Evolutionary conservation across 2,329 filamentous ascomycete genomes (phyloP).

Genomic region (Colletotrichum lupini): DNA sequence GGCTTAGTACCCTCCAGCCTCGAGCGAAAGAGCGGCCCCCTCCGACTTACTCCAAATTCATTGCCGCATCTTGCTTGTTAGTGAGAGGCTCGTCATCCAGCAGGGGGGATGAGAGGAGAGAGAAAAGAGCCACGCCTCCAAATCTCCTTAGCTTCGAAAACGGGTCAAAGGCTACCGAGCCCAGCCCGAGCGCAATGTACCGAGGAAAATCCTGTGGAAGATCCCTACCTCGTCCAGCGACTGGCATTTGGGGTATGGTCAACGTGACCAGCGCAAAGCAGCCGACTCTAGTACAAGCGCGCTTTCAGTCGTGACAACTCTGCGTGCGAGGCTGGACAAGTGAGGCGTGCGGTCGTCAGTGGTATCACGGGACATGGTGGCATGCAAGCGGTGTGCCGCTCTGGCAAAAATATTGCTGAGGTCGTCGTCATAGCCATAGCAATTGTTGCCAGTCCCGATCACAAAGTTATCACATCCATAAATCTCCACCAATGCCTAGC

Average conservation of each 20-base stretch:
- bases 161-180: conserved; percentile 34
- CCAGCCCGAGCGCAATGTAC: conserved; percentile 8
- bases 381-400: background rate
- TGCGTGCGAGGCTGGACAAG: conserved; percentile 9
- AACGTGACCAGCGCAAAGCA: conserved; percentile 17
- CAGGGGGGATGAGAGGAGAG: background rate
- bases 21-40: background rate
- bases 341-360: background rate
- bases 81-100: conserved; percentile 20
- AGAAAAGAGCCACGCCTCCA: conserved; percentile 46
- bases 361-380: conserved; percentile 1
- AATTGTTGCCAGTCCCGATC: background rate
- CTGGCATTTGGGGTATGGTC: background rate
- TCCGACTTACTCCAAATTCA: background rate
- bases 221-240: conserved; percentile 6
- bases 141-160: conserved; percentile 52
- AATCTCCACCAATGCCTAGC: background rate
- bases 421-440: background rate
- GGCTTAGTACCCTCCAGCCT: background rate
- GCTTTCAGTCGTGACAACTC: background rate
- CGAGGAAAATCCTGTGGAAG: background rate
- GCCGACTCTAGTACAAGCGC: background rate
- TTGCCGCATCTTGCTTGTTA: conserved; percentile 2
- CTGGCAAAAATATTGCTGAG: background rate
- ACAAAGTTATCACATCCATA: background rate